These are phyloP conservation scores for Xylaria sp. DNA, from an alignment of 2,329 filamentous ascomycete species.

Conservation along the genomic window DNA sequence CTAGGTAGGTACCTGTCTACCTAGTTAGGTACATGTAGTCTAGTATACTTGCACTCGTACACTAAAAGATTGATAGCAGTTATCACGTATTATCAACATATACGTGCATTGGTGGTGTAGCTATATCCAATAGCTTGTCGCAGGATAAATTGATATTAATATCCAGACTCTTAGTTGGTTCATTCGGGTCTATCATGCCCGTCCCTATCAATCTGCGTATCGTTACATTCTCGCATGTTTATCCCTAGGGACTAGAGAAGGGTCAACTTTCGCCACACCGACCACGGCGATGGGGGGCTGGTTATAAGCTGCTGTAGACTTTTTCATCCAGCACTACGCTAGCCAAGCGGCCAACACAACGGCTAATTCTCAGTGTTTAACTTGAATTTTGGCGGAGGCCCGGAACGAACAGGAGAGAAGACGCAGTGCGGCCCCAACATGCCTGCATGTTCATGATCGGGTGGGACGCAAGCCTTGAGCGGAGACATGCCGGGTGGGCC, in stretches of 20 bases:
- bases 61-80: not conserved
- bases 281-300: not conserved
- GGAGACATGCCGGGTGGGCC: not conserved
- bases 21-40: not conserved
- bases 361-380: not conserved
- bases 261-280: not conserved
- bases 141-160: not conserved
- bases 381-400: not conserved
- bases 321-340: too few relatives aligned
- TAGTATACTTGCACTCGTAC: not conserved
- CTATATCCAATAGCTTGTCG: conserved; percentile 1
- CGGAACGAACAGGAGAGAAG: not conserved
- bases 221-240: not conserved
- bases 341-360: not conserved
- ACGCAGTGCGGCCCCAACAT: not conserved
- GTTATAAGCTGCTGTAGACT: not conserved
- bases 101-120: not conserved
- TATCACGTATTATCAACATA: not conserved
- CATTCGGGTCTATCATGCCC: not conserved
- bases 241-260: not conserved
- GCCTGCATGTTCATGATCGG: not conserved
- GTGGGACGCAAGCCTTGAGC: not conserved
- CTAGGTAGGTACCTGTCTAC: too few relatives aligned
- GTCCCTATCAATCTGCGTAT: not conserved
- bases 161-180: not conserved